Evolutionary conservation across 2,329 filamentous ascomycete species (phyloP).

Genomic region (Colletotrichum paranaense): DNA sequence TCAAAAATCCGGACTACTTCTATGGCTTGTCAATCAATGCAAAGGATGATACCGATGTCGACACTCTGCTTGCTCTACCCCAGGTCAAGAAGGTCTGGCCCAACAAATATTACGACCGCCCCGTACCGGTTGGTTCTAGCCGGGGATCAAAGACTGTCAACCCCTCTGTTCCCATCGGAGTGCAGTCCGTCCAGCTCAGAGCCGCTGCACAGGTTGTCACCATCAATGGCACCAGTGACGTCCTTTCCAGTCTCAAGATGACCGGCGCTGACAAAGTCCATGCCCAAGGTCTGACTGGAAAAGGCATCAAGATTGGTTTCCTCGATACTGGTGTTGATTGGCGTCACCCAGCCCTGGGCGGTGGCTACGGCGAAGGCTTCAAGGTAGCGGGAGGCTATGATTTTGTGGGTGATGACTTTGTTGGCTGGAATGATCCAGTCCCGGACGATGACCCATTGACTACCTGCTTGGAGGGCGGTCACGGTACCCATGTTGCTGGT

Average conservation of each 20-base stretch:
- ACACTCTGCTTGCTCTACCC: conserved; percentile 20
- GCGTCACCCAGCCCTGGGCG: conserved; percentile 42
- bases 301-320: conserved; percentile 51
- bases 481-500: conserved; percentile 59
- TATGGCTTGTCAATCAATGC: conserved; percentile 36
- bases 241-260: conserved; percentile 24
- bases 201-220: conserved; percentile 10
- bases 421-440: conserved; percentile 40
- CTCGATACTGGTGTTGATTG: conserved; percentile 55
- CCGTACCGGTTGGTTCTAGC: conserved; percentile 17
- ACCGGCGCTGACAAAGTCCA: conserved; percentile 53
- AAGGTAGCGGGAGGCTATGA: conserved; percentile 40
- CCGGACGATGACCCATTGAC: conserved; percentile 22
- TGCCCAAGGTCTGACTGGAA: conserved; percentile 48
- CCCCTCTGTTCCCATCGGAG: not conserved
- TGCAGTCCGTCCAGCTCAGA: not conserved
- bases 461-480: conserved; percentile 42
- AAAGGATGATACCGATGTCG: conserved; percentile 20
- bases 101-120: conserved; percentile 30
- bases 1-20: conserved; percentile 35
- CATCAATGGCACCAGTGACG: conserved; percentile 26
- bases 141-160: not conserved
- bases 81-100: conserved; percentile 36
- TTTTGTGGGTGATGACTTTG: conserved; percentile 43
- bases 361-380: conserved; percentile 30